Percentiles rank a stretch among this genome's conserved stretches.
Conservation (phyloP, 345 rosid genomes). For the Populus nigra region DNA sequence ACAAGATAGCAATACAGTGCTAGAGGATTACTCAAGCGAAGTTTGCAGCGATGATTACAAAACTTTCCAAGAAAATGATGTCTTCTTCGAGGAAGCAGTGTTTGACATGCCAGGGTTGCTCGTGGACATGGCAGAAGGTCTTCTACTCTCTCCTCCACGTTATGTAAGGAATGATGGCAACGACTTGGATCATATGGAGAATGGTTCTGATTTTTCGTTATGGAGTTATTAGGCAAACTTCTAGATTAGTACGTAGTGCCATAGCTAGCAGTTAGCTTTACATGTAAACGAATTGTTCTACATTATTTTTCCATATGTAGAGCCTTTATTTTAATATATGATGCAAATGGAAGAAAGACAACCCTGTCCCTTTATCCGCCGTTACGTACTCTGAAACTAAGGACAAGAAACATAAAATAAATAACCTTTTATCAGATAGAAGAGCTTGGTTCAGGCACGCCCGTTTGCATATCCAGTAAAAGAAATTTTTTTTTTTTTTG, state of each 20-base stretch:
- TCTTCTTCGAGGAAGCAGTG: conserved; percentile 37
- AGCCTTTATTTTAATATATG: too few relatives aligned
- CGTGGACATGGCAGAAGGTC: conserved; percentile 59
- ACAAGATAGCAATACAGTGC: neutral
- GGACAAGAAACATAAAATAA: too few relatives aligned
- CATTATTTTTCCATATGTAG: too few relatives aligned
- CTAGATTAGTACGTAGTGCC: neutral
- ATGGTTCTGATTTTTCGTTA: conserved; percentile 1
- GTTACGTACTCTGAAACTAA: too few relatives aligned
- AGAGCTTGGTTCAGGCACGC: too few relatives aligned
- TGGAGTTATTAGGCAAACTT: conserved; percentile 11
- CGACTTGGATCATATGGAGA: conserved; percentile 10
- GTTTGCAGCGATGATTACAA: neutral
- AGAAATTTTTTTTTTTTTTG: too few relatives aligned
- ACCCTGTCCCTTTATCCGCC: too few relatives aligned
- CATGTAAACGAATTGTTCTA: neutral
- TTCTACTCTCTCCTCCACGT: conserved; percentile 57
- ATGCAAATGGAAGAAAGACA: too few relatives aligned
- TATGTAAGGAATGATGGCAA: conserved; percentile 8
- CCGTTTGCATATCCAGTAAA: too few relatives aligned
- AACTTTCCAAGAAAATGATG: conserved; percentile 4
- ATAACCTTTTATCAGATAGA: too few relatives aligned
- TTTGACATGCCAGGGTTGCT: conserved; percentile 49
- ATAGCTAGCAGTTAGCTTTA: neutral
- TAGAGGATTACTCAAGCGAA: conserved; percentile 16